phyloP scores from a whole-genome alignment of 306 rosid genomes.

The Phaseolus lunatus region DNA sequence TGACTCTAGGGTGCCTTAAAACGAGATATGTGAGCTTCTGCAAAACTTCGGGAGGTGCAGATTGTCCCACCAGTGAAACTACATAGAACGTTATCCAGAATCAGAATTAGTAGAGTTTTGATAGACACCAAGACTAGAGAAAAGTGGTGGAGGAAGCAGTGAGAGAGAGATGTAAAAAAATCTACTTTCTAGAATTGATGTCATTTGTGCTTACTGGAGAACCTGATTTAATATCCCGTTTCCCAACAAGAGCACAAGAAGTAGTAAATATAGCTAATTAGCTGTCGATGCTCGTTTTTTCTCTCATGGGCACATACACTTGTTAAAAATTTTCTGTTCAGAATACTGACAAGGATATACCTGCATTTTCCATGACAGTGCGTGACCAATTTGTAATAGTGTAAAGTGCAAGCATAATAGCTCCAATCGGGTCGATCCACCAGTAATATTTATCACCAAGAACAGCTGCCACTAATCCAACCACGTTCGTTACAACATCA shows the following conservation, averaged over 20 bases:
- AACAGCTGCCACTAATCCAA: conserved; percentile 86
- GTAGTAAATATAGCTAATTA: neutral
- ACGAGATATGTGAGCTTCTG: conserved; percentile 87
- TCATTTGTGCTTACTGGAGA: conserved; percentile 15
- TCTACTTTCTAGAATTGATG: neutral
- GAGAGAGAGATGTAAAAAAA: conserved; percentile 33
- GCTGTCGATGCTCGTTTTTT: conserved; percentile 8
- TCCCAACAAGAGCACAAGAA: neutral
- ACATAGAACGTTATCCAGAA: conserved; percentile 30
- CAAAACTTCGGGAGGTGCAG: conserved; percentile 92
- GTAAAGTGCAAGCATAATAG: conserved; percentile 86
- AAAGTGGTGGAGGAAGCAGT: neutral
- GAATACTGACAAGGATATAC: conserved; percentile 52
- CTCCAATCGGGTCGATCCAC: conserved; percentile 98
- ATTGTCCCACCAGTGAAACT: conserved; percentile 92
- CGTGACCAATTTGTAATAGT: conserved; percentile 90
- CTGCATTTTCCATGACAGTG: conserved; percentile 94
- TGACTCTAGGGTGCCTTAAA: conserved; percentile 71
- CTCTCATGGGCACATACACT: neutral
- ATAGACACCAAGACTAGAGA: neutral
- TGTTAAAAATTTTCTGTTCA: neutral
- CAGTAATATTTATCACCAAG: conserved; percentile 82
- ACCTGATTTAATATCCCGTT: conserved; percentile 11
- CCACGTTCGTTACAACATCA: conserved; percentile 90
- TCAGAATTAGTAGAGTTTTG: conserved; percentile 10